Evolutionary conservation across 768 basidiomycete genomes (phyloP), one percentile per base, ranked within the genome.

Genomic region (Clavaria fumosa): DNA sequence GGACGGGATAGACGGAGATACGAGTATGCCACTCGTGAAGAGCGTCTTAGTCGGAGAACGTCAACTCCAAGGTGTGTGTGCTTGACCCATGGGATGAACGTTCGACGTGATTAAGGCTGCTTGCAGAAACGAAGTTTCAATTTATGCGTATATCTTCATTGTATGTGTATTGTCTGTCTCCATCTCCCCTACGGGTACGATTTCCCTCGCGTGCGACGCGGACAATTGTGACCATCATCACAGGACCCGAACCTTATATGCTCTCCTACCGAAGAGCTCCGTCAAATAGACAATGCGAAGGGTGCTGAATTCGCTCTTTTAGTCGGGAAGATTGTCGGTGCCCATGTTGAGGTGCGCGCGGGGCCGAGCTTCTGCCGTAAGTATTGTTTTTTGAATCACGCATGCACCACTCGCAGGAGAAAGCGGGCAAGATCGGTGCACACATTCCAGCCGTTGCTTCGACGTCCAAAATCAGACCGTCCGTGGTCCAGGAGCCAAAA

Each of bases 121-220:
- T 31, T 21, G 40, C 44, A 82, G 83, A 48, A 38, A 62, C 67
- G 0, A 75, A 67, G 51, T 52, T 61, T 3, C 62, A 65, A 35
- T 83, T 76, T 45, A 45, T 50, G 1, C 63, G 59, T 18, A 46
- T 82, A n/a, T 49, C 63, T 43, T 69, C 69, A 1, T 58, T 75
- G 10, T 72, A 80, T 45, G 55, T 88, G 6, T 86, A 88, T 53
- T 72, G 78, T 48, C 50, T 88, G 21, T 73, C 82, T 0, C 75
- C 81, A 1, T 68, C 73, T 1, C 67, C 63, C 3, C 51, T 85
- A 26, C 63, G 60, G 18, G 80, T 75, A 50, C 38, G 75, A 60
- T n/a, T 2, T 19, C 23, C 21, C 43, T 12, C 31, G 40, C n/a
- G 41, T 31, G 11, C 41, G 36, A 24, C 38, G 34, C 31, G 14